Evolutionary conservation across 2,329 filamentous ascomycete species (phyloP).

Genomic region (Penicillium aurantiogriseum): DNA sequence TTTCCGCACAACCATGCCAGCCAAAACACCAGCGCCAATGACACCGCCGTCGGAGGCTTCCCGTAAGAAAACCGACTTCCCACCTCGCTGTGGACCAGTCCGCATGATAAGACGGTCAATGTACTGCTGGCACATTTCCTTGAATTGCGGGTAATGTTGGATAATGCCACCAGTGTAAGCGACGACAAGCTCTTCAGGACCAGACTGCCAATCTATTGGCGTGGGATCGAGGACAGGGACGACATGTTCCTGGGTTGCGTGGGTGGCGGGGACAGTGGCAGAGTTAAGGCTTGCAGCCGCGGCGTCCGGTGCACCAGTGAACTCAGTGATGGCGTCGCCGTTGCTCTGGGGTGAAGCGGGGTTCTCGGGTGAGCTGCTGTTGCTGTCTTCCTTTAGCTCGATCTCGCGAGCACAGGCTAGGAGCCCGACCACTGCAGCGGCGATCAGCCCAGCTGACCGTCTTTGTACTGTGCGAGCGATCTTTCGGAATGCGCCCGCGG

Average conservation of each 20-base stretch:
- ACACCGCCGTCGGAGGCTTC: conserved; percentile 56
- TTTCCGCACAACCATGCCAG: conserved; percentile 45
- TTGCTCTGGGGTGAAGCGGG: conserved; percentile 29
- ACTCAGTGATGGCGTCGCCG: conserved; percentile 22
- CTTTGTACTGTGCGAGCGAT: conserved; percentile 70
- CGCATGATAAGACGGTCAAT: conserved; percentile 57
- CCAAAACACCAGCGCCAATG: conserved; percentile 56
- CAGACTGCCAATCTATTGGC: conserved; percentile 43
- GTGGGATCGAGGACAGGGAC: conserved; percentile 38
- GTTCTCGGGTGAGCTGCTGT: conserved; percentile 35
- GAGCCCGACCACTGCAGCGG: conserved; percentile 69
- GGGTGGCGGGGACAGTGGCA: conserved; percentile 1
- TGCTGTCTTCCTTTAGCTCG: conserved; percentile 42
- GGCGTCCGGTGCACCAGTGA: conserved; percentile 8
- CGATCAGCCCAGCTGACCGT: conserved; percentile 71
- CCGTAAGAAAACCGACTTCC: conserved; percentile 51
- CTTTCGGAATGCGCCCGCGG: conserved; percentile 60
- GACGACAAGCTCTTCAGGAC: conserved; percentile 64
- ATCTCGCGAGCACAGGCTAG: conserved; percentile 69
- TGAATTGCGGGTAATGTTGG: conserved; percentile 72
- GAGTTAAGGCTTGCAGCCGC: conserved; percentile 4
- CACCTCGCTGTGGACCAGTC: conserved; percentile 45
- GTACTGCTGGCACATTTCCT: conserved; percentile 66
- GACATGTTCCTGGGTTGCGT: conserved; percentile 30
- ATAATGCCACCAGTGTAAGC: conserved; percentile 81